Evolutionary conservation across 176 grass and related monocot species (phyloP), one percentile per base, ranked within the genome.

Genomic region (Avena insularis): DNA sequence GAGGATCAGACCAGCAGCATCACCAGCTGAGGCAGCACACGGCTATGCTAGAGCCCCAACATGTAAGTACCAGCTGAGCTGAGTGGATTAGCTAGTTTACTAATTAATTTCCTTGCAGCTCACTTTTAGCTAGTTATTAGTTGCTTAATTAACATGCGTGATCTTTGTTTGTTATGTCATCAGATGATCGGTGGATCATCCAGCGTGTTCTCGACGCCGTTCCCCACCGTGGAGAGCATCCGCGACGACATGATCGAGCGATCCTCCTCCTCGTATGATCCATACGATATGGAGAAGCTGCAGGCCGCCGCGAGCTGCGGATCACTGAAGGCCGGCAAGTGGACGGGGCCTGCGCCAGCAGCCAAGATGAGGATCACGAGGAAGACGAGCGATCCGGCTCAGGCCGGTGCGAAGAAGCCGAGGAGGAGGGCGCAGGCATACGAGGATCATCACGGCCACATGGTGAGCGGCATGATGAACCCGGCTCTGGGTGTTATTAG

Each of bases 281-380:
- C 82, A 82, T 90, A 88, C 16, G 78, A 81, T 89, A 72, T 49
- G 12, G 82, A 73, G 75, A 80, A 78, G 48, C 83, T 77, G 51
- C 85, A 83, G n/a, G 79, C 13, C 23, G 64, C 13, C 1, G 63
- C 29, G 27, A 55, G n/a, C 38, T 54, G 73, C 17, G 77, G 70
- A 11, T 54, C 21, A 13, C 12, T 71, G 4, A 71, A 72, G 62
- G 78, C 69, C 7, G 71, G 71, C 9, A 76, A 86, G 72, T 99
- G 97, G 92, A 14, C 48, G 20, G 61, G 70, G 27, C 76, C 94
- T 2, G 74, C 94, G 0, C 77, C 73, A 0, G 73, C 92, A 46
- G 62, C 90, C 62, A 99, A 99, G 92, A 90, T 94, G 86, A 88
- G 86, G 79, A 87, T 99, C 79, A 86, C 93, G 78, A 94, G 93